Base-by-base conservation (phyloP, 2,329 filamentous ascomycete genomes). In the Exophiala spinifera region DNA sequence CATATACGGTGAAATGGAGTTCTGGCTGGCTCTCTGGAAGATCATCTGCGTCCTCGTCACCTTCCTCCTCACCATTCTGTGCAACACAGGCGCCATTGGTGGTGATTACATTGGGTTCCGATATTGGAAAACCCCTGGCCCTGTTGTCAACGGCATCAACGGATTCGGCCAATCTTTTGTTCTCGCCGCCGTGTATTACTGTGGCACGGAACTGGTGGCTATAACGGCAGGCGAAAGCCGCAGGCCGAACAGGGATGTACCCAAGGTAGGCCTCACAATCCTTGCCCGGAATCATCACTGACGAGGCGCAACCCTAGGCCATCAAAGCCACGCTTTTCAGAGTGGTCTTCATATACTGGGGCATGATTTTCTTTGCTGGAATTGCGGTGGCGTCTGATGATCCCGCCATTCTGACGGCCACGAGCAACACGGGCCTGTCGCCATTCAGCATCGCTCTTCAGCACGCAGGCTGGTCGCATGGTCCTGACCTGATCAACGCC, bases 401-500 rank as follows among this genome's bases (percentile, higher is more conserved):
- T 21, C 20, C 40, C 1, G 43, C 61, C 2, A 61, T 68, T 19
- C 57, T 66, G 7, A 57, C 49, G 31, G 68, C 73, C 13, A 63
- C 69, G 10, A 62, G 61, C 3, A 63, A 70, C 2, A 66, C 66
- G 0, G 69, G 68, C 0, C 62, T 63, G 3, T 79, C 76, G 1
- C 79, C 79, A 0, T 81, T 78, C 65, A 78, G 78, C 36, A 77
- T 81, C 42, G 77, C 74, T 5, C 74, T 77, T 36, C 61, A 63
- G 34, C 53, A 68, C 21, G 69, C 69, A 1, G 70, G 69, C 8
- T 71, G 71, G 59, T 61, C 42, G 8, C 84, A 79, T 5, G 79
- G 91, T 3, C 85, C 86, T 0, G 83, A 82, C 4, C 80, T 91
- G 51, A 84, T 91, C 70, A 92, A 92, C 67, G 87, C 86, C 33